Evolutionary conservation across 2,329 filamentous ascomycete genomes (phyloP).

Genomic region (Fusarium camptoceras): DNA sequence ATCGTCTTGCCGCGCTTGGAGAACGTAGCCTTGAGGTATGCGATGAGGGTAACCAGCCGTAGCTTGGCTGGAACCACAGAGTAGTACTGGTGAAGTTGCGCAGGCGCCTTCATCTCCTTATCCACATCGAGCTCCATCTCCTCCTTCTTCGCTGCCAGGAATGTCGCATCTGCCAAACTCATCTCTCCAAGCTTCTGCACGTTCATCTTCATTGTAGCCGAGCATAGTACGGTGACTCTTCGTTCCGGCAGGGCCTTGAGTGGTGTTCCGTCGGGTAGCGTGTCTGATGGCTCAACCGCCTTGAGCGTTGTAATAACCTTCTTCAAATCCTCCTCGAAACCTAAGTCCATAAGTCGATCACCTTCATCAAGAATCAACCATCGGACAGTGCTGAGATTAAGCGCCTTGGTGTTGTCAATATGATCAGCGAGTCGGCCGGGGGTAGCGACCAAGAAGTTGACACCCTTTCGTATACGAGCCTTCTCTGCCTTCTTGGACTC

Average conservation of each 20-base stretch:
- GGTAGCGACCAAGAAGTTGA: constrained; percentile 96
- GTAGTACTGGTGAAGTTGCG: constrained; percentile 94
- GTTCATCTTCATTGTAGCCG: constrained; percentile 97
- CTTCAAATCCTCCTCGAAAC: constrained; percentile 93
- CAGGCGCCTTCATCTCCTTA: constrained; percentile 80
- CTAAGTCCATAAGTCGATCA: constrained; percentile 97
- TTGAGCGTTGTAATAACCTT: constrained; percentile 86
- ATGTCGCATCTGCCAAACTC: constrained; percentile 90
- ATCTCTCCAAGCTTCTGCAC: constrained; percentile 95
- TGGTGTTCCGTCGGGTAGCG: constrained; percentile 67
- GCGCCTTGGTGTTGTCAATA: constrained; percentile 87
- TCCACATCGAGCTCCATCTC: constrained; percentile 60
- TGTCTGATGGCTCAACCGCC: constrained; percentile 68
- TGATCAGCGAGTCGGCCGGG: constrained; percentile 93
- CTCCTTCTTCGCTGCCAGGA: constrained; percentile 77
- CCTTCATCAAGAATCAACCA: constrained; percentile 97
- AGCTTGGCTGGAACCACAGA: constrained; percentile 89
- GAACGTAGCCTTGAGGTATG: constrained; percentile 87
- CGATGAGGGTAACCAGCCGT: constrained; percentile 86
- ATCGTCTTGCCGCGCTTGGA: constrained; percentile 89
- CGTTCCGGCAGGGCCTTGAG: constrained; percentile 77
- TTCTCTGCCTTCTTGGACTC: constrained; percentile 86
- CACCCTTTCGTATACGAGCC: constrained; percentile 89
- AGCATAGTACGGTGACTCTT: constrained; percentile 90
- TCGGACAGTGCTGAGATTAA: constrained; percentile 88